Evolutionary conservation across 768 basidiomycete species (phyloP).

Genomic region (Zangia roseola): DNA sequence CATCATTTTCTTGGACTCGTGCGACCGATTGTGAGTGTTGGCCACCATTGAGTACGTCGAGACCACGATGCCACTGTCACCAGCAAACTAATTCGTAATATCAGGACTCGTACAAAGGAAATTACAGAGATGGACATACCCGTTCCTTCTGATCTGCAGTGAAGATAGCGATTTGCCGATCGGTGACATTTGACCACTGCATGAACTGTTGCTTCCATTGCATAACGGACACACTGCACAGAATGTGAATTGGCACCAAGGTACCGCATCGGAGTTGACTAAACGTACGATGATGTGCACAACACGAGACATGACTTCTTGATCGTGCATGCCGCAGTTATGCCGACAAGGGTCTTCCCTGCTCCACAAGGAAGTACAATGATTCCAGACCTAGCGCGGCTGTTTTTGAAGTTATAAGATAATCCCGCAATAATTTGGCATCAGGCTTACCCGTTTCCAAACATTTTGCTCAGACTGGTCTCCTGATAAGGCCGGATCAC

Average conservation of each 20-base stretch:
- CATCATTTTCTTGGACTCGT: slow-evolving; percentile 99
- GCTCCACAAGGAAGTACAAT: slow-evolving; percentile 98
- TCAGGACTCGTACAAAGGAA: slow-evolving; percentile 1
- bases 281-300: slow-evolving; percentile 92
- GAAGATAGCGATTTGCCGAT: slow-evolving; percentile 94
- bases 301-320: slow-evolving; percentile 98
- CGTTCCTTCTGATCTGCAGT: slow-evolving; percentile 98
- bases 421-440: not conserved
- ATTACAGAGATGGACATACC: slow-evolving; percentile 40
- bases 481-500: slow-evolving; percentile 98
- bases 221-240: slow-evolving; percentile 81
- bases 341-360: slow-evolving; percentile 98
- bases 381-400: slow-evolving; percentile 96
- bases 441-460: slow-evolving; percentile 84
- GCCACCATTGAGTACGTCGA: slow-evolving; percentile 99
- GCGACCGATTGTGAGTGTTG: slow-evolving; percentile 97
- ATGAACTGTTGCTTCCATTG: slow-evolving; percentile 99
- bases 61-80: slow-evolving; percentile 96
- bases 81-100: slow-evolving; percentile 68
- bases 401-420: slow-evolving; percentile 31
- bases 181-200: slow-evolving; percentile 98
- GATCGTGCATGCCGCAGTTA: slow-evolving; percentile 98
- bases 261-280: not conserved
- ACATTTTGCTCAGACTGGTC: slow-evolving; percentile 98
- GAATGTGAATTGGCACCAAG: slow-evolving; percentile 8